phyloP scores from a whole-genome alignment of 1,139 yeast genomes.

The Suhomyces bolitotheri region DNA sequence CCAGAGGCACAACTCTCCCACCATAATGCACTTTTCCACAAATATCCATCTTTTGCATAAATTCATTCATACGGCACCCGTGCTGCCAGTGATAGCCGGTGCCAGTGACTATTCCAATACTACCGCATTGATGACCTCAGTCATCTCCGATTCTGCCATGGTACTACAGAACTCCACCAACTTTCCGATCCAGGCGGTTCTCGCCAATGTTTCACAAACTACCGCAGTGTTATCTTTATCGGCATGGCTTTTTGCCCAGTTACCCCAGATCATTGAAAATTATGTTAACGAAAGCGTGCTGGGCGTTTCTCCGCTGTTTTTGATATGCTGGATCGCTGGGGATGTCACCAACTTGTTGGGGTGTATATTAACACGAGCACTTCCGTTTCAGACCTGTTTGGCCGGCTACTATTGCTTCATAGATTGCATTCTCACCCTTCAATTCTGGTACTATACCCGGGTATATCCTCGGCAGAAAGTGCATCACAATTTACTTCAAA shows the following conservation, averaged over 20 bases:
- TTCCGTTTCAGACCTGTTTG: constrained; percentile 28
- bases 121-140: too few relatives aligned
- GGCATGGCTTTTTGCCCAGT: constrained; percentile 31
- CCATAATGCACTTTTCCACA: too few relatives aligned
- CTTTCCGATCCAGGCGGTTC: too few relatives aligned
- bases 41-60: too few relatives aligned
- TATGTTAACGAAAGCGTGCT: constrained; percentile 26
- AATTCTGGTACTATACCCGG: constrained; percentile 29
- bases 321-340: constrained; percentile 28
- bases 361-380: constrained; percentile 25
- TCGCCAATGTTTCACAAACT: constrained; percentile 17
- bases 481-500: constrained; percentile 21
- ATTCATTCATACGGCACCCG: too few relatives aligned
- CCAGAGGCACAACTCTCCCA: too few relatives aligned
- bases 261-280: constrained; percentile 30
- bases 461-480: constrained; percentile 22
- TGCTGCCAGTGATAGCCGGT: too few relatives aligned
- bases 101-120: too few relatives aligned
- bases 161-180: too few relatives aligned
- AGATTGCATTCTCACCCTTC: constrained; percentile 24
- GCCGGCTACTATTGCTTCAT: constrained; percentile 30
- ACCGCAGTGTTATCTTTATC: constrained; percentile 31
- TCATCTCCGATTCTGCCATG: too few relatives aligned
- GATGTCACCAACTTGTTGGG: constrained; percentile 27
- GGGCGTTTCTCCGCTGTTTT: constrained; percentile 24